These are phyloP conservation scores for Triangularia verruculosa DNA, from an alignment of 2,329 filamentous ascomycete genomes.

Conservation along the genomic window DNA sequence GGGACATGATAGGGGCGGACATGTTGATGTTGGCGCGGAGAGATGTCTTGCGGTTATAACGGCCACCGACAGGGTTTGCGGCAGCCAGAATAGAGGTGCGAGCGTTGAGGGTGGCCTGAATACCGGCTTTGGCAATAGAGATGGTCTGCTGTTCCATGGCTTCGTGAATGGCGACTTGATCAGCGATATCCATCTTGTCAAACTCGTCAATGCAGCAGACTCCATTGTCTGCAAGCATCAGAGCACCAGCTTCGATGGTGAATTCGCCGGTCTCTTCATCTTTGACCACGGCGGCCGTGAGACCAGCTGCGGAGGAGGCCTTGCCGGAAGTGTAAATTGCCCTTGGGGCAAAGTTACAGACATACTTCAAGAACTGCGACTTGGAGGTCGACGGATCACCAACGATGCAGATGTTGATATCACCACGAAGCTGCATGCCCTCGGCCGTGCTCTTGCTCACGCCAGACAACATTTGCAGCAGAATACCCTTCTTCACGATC, in stretches of 20 bases:
- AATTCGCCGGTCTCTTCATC: constrained; percentile 98
- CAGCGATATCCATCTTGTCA: constrained; percentile 97
- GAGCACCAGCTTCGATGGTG: constrained; percentile 94
- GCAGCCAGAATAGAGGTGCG: constrained; percentile 93
- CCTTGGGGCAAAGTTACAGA: constrained; percentile 93
- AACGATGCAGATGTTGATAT: constrained; percentile 98
- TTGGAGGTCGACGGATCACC: constrained; percentile 97
- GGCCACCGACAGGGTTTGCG: constrained; percentile 90
- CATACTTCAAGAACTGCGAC: constrained; percentile 96
- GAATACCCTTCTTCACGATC: constrained; percentile 93
- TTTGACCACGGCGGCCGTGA: constrained; percentile 95
- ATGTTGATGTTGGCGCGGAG: constrained; percentile 96
- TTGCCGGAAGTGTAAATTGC: constrained; percentile 98
- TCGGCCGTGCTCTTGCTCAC: constrained; percentile 89
- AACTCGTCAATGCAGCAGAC: constrained; percentile 99
- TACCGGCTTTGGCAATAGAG: constrained; percentile 96
- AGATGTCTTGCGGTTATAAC: constrained; percentile 96
- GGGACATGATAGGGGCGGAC: constrained; percentile 98
- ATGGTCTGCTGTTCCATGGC: constrained; percentile 99
- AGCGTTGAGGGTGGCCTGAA: constrained; percentile 95
- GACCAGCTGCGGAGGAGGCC: constrained; percentile 92
- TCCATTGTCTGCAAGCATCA: constrained; percentile 96
- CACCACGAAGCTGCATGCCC: constrained; percentile 91
- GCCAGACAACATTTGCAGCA: constrained; percentile 94
- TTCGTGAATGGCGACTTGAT: constrained; percentile 99